Evolutionary conservation across 148 eudicot genomes (phyloP), one percentile per base, ranked within the genome.

Genomic region (Fallopia convolvulus): DNA sequence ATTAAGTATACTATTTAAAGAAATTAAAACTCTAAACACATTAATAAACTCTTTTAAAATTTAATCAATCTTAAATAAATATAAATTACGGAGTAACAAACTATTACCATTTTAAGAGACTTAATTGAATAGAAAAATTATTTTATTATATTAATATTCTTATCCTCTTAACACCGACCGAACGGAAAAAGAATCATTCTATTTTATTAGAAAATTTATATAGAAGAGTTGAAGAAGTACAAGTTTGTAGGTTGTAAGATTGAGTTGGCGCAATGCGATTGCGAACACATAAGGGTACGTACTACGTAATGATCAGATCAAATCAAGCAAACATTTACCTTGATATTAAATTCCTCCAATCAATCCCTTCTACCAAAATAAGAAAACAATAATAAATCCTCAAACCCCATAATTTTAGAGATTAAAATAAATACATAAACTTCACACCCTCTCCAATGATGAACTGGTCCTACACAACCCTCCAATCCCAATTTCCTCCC

Each of bases 221-320:
- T 21, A 7, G 33, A 8, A 60, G 21, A 26, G 66, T 60, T 60
- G 66, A 60, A 60, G 66, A 60, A 60, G 66, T 60, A 60, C 33
- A 60, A 60, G 66, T 23, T 21, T 60, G 33, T 60, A n/a, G 26
- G 36, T 60, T 60, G 68, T 60, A 60, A 60, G 68, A 60, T 56
- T n/a, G 26, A 20, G 61, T 56, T 56, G 61, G 61, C 61, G 61
- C 61, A 56, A 60, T 9, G 33, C 33, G 4, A 56, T 23, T 9
- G 33, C 33, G 4, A 60, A 60, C 33, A 60, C 68, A 60, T 20
- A 60, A 60, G 68, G 68, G 33, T 60, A 60, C 13, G 33, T 60
- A 60, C 60, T 12, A 50, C 18, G 15, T 50, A 12, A 21, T 60
- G 30, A 60, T 60, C 32, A 10, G 32, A 26, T 18, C 33, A 20